These are phyloP conservation scores for Madurella fahalii DNA, from an alignment of 2,329 filamentous ascomycete species.

Conservation along the genomic window DNA sequence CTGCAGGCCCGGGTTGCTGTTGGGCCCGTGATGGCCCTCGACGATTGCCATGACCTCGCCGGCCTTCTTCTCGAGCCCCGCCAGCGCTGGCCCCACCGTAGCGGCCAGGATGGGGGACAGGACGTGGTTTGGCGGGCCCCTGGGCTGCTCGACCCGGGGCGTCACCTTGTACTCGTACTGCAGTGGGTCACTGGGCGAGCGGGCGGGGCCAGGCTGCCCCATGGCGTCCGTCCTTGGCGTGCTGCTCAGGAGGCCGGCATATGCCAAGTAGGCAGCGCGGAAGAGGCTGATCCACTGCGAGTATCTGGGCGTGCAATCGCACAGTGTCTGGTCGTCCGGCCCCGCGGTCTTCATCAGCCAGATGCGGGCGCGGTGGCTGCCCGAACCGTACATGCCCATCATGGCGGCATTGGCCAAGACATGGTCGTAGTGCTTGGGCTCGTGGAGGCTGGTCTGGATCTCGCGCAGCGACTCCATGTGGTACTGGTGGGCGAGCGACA, in stretches of 20 bases:
- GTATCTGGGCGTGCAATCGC: conserved; percentile 31
- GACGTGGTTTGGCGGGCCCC: conserved; percentile 5
- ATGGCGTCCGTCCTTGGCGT: conserved; percentile 6
- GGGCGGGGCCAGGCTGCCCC: conserved; percentile 7
- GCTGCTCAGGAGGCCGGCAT: conserved; percentile 29
- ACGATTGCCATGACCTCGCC: background rate
- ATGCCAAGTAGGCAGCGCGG: conserved; percentile 35
- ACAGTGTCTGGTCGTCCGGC: conserved; percentile 13
- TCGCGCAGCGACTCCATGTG: conserved; percentile 37
- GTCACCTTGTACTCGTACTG: background rate
- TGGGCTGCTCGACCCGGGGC: background rate
- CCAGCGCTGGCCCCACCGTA: conserved; percentile 19
- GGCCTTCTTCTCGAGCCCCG: conserved; percentile 17
- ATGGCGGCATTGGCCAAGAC: conserved; percentile 38
- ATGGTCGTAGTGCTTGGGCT: conserved; percentile 32
- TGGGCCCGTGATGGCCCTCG: background rate
- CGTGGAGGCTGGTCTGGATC: conserved; percentile 33
- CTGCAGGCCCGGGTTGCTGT: conserved; percentile 4
- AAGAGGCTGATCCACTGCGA: conserved; percentile 38
- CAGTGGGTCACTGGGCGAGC: background rate
- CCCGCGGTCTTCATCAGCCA: conserved; percentile 28
- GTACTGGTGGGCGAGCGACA: conserved; percentile 34
- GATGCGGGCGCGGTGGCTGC: conserved; percentile 36
- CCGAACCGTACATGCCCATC: conserved; percentile 40
- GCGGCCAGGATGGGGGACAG: conserved; percentile 21